Evolutionary conservation across 345 rosid species (phyloP), one percentile per base, ranked within the genome.

Genomic region (Eucalyptus curtisii): DNA sequence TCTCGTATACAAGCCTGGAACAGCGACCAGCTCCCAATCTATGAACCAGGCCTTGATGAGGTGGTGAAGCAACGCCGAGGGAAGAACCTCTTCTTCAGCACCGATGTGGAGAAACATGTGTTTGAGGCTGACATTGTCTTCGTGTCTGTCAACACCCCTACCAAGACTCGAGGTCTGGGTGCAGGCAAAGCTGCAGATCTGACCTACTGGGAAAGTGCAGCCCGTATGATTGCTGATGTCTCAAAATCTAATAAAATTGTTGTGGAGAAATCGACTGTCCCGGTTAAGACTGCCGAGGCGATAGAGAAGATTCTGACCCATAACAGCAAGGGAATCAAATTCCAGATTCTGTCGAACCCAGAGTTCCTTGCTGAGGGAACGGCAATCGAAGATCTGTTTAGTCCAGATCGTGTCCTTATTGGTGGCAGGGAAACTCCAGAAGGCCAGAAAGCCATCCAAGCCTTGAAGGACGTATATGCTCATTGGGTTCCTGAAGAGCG

Each of bases 361-460:
- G 98, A 97, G 94, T 97, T 97, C 91, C 99, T 97, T 91, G 99
- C 99, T 16, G 99, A 97, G 91, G 99, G 98, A 90, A 97, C 99
- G 44, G 99, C 99, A 30, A 95, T 96, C 48, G 68, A 90, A 30
- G 99, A 97, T 89, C 95, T 97, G 87, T 91, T 95, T 87, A 55
- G 89, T 10, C 99, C 99, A 5, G 99, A 97, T 90, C 95, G 98
- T 81, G 99, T 96, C 61, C 97, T 97, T 10, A 97, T 97, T 30
- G 98, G 99, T 86, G 99, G 99, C 49, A 93, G 99, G 93, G 99
- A 97, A 89, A 97, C 98, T n/a, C 93, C 97, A 20, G 98, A 94
- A 90, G 99, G 99, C 27, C 93, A 94, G 86, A 94, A 92, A 92
- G 99, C 98, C 5, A 93, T 96, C 48, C 89, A 94, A 86, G 94